Conservation (phyloP, 225 moss, liverwort and hornwort species). For the Pseudoscleropodium purum region DNA sequence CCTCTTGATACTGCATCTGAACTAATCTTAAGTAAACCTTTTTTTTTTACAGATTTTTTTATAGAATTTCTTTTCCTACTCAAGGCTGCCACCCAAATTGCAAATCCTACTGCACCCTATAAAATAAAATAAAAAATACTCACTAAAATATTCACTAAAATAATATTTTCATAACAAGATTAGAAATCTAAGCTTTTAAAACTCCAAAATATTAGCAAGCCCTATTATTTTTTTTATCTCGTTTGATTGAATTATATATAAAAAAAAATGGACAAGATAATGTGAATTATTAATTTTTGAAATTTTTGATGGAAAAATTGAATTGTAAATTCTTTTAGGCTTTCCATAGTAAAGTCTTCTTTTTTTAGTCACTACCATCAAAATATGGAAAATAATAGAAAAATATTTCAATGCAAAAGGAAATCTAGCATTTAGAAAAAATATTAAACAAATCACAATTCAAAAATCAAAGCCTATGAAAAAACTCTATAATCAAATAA, state of each 20-base stretch:
- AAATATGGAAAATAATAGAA: neutral
- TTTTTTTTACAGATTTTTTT: constrained; percentile 3
- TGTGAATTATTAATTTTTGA: neutral
- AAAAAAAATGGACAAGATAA: neutral
- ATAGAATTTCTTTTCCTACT: constrained; percentile 20
- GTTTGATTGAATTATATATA: neutral
- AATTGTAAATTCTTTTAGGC: neutral
- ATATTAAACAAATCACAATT: too few species aligned
- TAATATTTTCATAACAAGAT: neutral
- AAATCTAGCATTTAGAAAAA: neutral
- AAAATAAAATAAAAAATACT: neutral
- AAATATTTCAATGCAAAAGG: neutral
- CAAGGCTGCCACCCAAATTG: constrained; percentile 90
- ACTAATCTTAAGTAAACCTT: neutral
- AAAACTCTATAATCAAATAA: neutral
- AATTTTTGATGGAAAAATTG: neutral
- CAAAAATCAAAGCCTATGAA: too few species aligned
- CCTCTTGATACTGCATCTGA: neutral
- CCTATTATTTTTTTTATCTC: too few species aligned
- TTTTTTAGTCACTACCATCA: neutral
- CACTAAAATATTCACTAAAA: neutral
- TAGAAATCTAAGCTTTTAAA: neutral
- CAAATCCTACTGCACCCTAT: constrained; percentile 93
- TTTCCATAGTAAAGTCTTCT: neutral
- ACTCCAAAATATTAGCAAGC: neutral